These are phyloP conservation scores for Apiotrichum laibachii DNA, from an alignment of 1,284 basidiomycete species.

Conservation along the genomic window DNA sequence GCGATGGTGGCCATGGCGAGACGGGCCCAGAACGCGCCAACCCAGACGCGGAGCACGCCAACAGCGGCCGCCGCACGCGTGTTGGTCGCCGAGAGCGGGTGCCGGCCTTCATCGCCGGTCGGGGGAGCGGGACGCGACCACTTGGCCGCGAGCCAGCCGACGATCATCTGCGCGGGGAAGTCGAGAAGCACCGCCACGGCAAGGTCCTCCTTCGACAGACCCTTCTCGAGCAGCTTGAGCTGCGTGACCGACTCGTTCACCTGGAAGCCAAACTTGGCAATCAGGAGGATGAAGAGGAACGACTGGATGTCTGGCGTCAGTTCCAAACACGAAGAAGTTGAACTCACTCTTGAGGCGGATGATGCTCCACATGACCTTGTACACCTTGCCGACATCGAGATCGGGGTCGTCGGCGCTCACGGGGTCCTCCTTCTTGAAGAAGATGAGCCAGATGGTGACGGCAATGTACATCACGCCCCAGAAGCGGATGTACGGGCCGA, in stretches of 20 bases:
- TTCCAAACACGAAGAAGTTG: not conserved
- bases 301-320: conserved; percentile 76
- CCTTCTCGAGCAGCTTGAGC: conserved; percentile 95
- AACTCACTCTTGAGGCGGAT: conserved; percentile 80
- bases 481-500: conserved; percentile 81
- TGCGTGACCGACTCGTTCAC: conserved; percentile 90
- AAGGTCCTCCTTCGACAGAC: conserved; percentile 89
- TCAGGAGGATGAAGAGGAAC: conserved; percentile 80
- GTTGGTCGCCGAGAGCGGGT: conserved; percentile 30
- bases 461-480: conserved; percentile 76
- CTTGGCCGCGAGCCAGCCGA: conserved; percentile 91
- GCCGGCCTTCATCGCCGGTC: conserved; percentile 17
- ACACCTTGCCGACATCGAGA: conserved; percentile 87
- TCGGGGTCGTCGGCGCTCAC: conserved; percentile 70
- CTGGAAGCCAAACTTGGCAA: conserved; percentile 94
- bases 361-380: conserved; percentile 92
- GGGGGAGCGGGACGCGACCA: conserved; percentile 63
- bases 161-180: conserved; percentile 95
- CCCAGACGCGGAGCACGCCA: conserved; percentile 77
- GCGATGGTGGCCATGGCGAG: conserved; percentile 67
- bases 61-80: conserved; percentile 54
- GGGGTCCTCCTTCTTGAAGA: conserved; percentile 88
- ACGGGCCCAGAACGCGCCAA: conserved; percentile 87
- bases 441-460: conserved; percentile 81
- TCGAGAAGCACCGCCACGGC: conserved; percentile 93